These are phyloP conservation scores for Manihot esculenta DNA, from an alignment of 441 rosid species.

Conservation along the genomic window DNA sequence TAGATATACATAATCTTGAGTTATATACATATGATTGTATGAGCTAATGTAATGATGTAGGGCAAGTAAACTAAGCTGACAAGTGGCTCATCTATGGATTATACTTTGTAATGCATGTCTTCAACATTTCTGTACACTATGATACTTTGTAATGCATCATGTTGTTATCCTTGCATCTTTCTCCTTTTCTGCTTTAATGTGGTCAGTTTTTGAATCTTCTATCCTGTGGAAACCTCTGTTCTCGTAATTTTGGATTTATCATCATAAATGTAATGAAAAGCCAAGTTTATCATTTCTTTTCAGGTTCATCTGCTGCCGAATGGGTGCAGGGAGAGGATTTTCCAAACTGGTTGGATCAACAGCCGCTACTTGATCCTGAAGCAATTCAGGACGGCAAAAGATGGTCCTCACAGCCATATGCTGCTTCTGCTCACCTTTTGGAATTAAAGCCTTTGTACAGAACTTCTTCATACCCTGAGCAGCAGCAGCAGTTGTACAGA, in stretches of 20 bases:
- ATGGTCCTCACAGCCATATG: conserved; percentile 67
- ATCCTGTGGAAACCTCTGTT: no score
- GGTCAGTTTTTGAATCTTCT: no score
- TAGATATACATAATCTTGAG: background rate
- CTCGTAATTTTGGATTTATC: background rate
- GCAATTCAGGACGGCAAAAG: conserved; percentile 49
- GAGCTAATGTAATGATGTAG: background rate
- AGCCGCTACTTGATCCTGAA: conserved; percentile 53
- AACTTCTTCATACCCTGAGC: conserved; percentile 79
- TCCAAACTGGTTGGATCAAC: conserved; percentile 61
- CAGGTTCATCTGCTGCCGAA: conserved; percentile 82
- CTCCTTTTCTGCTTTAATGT: background rate
- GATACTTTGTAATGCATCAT: background rate
- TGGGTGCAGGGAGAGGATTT: conserved; percentile 69
- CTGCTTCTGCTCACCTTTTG: conserved; percentile 37
- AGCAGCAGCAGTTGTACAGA: conserved; percentile 55
- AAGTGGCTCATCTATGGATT: background rate
- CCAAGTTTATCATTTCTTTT: conserved; percentile 12
- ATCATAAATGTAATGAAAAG: background rate
- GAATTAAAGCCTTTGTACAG: conserved; percentile 55
- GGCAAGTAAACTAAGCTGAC: background rate
- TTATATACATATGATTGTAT: background rate
- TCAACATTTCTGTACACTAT: no score
- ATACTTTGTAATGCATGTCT: no score
- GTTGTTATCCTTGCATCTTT: background rate